Evolutionary conservation across 2,329 filamentous ascomycete species (phyloP).

Genomic region (Talaromyces verruculosus): DNA sequence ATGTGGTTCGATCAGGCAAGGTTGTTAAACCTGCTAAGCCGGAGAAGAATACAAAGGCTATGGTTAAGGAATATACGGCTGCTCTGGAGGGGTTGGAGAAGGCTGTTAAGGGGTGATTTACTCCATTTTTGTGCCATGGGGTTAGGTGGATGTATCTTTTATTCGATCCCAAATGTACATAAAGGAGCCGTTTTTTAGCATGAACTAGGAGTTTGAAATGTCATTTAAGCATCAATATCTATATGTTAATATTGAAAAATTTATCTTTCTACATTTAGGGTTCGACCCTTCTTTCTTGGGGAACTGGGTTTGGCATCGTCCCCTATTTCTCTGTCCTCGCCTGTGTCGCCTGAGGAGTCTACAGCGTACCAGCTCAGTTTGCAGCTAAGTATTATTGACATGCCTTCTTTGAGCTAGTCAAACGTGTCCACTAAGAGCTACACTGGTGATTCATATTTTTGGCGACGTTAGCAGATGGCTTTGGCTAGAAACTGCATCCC

Average conservation of each 20-base stretch:
- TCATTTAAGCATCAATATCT: background rate
- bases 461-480: no score
- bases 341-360: no score
- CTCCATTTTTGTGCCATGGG: background rate
- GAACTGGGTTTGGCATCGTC: no score
- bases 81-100: constrained; percentile 40
- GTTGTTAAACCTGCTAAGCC: constrained; percentile 35
- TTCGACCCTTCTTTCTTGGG: no score
- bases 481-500: no score
- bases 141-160: background rate
- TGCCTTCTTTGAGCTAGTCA: no score
- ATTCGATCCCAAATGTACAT: background rate
- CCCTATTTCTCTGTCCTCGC: no score
- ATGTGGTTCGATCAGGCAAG: constrained; percentile 32
- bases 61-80: constrained; percentile 34
- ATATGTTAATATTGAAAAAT: background rate
- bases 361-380: no score
- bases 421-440: no score
- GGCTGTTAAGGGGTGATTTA: constrained; percentile 34
- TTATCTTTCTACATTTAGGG: no score
- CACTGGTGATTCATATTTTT: no score
- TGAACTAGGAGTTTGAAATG: background rate
- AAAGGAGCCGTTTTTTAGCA: background rate
- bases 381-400: no score
- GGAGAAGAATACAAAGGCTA: constrained; percentile 26